phyloP scores from a whole-genome alignment of 345 rosid genomes.

The Eucalyptus tenuipes region DNA sequence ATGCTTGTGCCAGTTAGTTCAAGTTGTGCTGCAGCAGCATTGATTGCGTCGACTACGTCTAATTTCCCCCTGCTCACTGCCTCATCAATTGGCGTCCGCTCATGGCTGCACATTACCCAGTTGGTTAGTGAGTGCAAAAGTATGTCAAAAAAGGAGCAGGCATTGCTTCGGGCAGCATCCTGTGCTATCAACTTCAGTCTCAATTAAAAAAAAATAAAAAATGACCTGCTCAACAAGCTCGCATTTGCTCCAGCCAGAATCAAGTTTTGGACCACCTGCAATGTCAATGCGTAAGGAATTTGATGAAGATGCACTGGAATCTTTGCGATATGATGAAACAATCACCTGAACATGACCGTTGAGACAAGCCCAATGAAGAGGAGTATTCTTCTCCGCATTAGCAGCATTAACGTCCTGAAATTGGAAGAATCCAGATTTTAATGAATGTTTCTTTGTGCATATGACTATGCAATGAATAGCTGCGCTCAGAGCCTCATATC shows the following conservation, averaged over 20 bases:
- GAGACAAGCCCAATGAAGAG: conserved; percentile 90
- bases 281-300: background rate
- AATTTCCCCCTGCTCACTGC: conserved; percentile 56
- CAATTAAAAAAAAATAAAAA: background rate
- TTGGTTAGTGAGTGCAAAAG: background rate
- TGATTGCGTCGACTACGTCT: conserved; percentile 57
- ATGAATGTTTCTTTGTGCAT: background rate
- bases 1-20: conserved; percentile 44
- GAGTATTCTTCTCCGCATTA: conserved; percentile 74
- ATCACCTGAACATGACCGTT: conserved; percentile 78
- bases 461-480: background rate
- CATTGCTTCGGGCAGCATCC: background rate
- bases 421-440: background rate
- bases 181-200: background rate
- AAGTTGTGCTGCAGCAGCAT: conserved; percentile 44
- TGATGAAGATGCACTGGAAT: background rate
- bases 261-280: conserved; percentile 74
- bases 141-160: background rate
- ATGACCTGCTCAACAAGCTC: conserved; percentile 58
- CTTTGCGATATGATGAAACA: background rate
- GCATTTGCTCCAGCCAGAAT: conserved; percentile 67
- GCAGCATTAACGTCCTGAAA: conserved; percentile 24
- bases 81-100: conserved; percentile 74
- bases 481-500: background rate
- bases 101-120: conserved; percentile 41